Evolutionary conservation across 495 filamentous ascomycete genomes (phyloP).

Genomic region (Aspergillus conjunctus): DNA sequence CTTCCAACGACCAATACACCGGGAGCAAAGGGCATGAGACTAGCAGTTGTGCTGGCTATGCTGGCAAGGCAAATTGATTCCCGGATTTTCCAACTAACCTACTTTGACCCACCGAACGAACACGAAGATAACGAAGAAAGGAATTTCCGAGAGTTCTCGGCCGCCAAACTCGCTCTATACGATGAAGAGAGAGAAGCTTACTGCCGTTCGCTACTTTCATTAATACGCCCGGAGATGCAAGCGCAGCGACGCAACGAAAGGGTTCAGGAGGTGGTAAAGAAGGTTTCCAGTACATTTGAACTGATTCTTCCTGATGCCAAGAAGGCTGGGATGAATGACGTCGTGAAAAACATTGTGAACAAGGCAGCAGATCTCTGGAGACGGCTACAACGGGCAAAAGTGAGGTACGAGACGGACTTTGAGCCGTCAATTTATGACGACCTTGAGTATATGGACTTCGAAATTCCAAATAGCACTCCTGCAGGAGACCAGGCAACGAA

Average conservation of each 20-base stretch:
- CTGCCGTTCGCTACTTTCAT: slow-evolving; percentile 28
- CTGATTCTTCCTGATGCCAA: slow-evolving; percentile 21
- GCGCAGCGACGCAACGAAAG: slow-evolving; percentile 8
- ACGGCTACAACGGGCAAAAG: slow-evolving; percentile 18
- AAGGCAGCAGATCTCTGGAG: slow-evolving; percentile 24
- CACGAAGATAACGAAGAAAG: not conserved
- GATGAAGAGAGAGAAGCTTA: slow-evolving; percentile 32
- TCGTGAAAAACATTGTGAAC: slow-evolving; percentile 22
- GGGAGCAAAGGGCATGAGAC: slow-evolving; percentile 31
- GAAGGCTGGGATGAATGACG: slow-evolving; percentile 13
- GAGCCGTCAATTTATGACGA: slow-evolving; percentile 15
- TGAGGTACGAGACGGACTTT: slow-evolving; percentile 27
- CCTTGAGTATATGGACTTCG: too few species aligned
- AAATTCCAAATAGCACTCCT: too few species aligned
- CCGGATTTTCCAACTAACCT: slow-evolving; percentile 32
- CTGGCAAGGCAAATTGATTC: slow-evolving; percentile 29
- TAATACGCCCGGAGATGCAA: slow-evolving; percentile 24
- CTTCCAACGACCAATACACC: slow-evolving; percentile 25
- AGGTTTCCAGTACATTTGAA: slow-evolving; percentile 16
- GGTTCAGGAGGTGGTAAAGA: slow-evolving; percentile 16
- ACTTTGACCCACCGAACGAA: slow-evolving; percentile 19
- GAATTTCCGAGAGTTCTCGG: slow-evolving; percentile 13
- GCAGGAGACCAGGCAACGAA: not conserved
- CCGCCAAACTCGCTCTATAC: slow-evolving; percentile 22
- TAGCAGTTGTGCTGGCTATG: slow-evolving; percentile 29